Conservation (phyloP, 2,329 filamentous ascomycete genomes). For the Colletotrichum sp. region DNA sequence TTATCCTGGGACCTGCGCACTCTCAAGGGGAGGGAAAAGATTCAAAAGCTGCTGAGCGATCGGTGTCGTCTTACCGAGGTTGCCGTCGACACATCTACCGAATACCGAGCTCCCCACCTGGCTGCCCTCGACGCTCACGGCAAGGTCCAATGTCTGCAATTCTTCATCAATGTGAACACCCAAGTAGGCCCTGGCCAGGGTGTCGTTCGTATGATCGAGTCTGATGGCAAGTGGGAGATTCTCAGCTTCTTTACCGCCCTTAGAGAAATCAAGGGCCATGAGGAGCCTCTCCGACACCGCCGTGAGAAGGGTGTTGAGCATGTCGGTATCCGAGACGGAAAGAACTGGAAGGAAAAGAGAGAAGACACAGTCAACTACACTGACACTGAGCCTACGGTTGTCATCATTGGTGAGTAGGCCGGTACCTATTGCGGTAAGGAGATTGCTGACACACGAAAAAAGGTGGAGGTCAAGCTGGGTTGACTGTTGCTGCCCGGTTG, state of each 20-base stretch:
- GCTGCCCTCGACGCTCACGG: slow-evolving; percentile 53
- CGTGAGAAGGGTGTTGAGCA: slow-evolving; percentile 57
- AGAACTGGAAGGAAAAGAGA: slow-evolving; percentile 26
- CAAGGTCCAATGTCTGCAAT: slow-evolving; percentile 57
- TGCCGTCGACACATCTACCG: slow-evolving; percentile 48
- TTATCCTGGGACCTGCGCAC: slow-evolving; percentile 59
- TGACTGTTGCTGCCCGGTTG: slow-evolving; percentile 56
- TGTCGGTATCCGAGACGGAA: slow-evolving; percentile 42
- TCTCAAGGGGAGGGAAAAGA: slow-evolving; percentile 44
- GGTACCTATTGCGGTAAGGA: background rate
- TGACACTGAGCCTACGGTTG: slow-evolving; percentile 15
- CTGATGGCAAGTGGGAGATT: slow-evolving; percentile 51
- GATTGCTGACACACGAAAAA: background rate
- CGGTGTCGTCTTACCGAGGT: slow-evolving; percentile 43
- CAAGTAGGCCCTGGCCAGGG: slow-evolving; percentile 60
- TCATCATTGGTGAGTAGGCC: slow-evolving; percentile 23
- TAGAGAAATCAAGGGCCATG: slow-evolving; percentile 49
- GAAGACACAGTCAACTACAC: slow-evolving; percentile 17
- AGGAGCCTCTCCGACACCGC: slow-evolving; percentile 45
- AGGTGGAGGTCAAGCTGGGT: slow-evolving; percentile 55
- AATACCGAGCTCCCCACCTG: slow-evolving; percentile 47
- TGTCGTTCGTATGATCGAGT: slow-evolving; percentile 53
- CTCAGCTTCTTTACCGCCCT: slow-evolving; percentile 63
- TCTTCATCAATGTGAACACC: slow-evolving; percentile 61
- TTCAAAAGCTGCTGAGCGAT: slow-evolving; percentile 42